Evolutionary conservation across 2,329 filamentous ascomycete genomes (phyloP).

Genomic region (Pestalotiopsis sp.): DNA sequence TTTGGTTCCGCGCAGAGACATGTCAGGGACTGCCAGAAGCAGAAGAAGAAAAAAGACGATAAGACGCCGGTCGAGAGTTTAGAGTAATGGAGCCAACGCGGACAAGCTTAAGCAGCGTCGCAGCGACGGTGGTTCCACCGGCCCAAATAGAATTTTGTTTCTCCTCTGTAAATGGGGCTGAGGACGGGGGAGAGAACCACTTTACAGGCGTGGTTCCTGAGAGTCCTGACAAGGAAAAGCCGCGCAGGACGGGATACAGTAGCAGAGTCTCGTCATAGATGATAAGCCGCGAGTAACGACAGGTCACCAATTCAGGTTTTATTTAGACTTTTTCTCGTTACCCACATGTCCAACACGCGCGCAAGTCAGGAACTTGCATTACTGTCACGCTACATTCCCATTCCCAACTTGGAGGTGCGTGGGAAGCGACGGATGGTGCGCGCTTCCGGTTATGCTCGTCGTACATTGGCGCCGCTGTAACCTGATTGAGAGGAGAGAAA

Average conservation of each 20-base stretch:
- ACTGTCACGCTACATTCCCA: background rate
- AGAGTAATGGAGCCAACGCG: background rate
- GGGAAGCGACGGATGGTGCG: background rate
- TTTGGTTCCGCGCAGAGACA: slow-evolving; percentile 4
- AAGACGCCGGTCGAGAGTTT: background rate
- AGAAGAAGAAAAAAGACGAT: background rate
- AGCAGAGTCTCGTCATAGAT: background rate
- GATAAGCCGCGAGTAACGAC: background rate
- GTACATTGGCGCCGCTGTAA: background rate
- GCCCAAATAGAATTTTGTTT: no score
- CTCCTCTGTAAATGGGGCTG: no score
- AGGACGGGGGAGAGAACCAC: no score
- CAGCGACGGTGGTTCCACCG: no score
- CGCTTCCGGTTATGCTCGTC: background rate
- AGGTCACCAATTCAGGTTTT: background rate
- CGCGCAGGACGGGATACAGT: background rate
- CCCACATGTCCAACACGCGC: background rate
- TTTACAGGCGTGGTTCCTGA: no score
- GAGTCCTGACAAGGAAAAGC: no score
- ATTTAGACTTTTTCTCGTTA: background rate
- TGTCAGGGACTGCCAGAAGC: background rate
- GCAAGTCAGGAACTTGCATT: background rate
- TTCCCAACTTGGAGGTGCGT: no score
- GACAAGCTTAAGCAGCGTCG: no score
- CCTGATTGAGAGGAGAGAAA: background rate